Evolutionary conservation across 495 filamentous ascomycete genomes (phyloP), one percentile per base, ranked within the genome.

Genomic region (Annulohypoxylon nitens): DNA sequence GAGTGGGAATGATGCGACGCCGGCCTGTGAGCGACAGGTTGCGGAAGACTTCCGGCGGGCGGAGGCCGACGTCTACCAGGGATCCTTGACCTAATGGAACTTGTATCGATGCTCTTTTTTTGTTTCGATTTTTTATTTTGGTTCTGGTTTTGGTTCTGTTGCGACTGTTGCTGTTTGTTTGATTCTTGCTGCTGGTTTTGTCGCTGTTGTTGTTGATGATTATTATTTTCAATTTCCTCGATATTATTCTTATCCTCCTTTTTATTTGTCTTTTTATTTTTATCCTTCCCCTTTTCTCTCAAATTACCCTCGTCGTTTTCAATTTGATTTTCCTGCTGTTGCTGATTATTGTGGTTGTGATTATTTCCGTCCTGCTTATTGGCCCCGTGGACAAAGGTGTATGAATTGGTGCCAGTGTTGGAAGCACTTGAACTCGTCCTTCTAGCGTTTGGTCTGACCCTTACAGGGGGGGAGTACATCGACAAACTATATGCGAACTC

Each of bases 101-200:
- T 70, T 12, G 75, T 65, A 20, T 80, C 77, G 76, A 73, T 70
- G 26, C 81, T 81, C 67, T 80, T 78, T 50, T 82, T 78, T 73
- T 79, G 81, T 70, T 80, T 76, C 48, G 77, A 73, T 68, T 79
- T 78, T 53, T 60, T 70, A 20, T 58, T 67, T 54, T 43, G 23
- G 20, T 0, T 23, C 3, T 30, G 3, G 20, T 0, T 23, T 30
- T 30, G 3, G 16, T 45, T 37, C 4, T 57, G 62, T 18, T 58
- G 50, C 9, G 25, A 57, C 33, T 66, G 26, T 58, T 58, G 61
- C 20, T 58, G 18, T 61, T 2, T 6, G 30, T 3, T 30, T 30
- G 30, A 30, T 30, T 30, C 30, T 37, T 36, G 5, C 20, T 48
- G 26, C 25, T 41, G 50, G 3, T 61, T 8, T 33, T 73, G 57